Evolutionary conservation across 192 early-diverging fungal genomes (phyloP), one percentile per base, ranked within the genome.

Genomic region (Paraglomus brasilianum): DNA sequence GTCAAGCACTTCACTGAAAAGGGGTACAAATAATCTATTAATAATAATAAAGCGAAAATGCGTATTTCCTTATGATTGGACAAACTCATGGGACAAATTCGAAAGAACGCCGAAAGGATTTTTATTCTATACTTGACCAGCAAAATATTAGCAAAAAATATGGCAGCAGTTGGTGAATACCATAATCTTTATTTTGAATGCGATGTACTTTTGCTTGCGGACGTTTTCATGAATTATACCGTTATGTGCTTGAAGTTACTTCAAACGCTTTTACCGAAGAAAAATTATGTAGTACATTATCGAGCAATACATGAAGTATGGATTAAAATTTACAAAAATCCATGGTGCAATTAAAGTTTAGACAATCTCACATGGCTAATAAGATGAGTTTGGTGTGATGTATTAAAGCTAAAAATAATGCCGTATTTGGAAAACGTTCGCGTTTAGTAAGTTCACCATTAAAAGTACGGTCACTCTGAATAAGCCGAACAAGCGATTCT

Each of bases 1-100:
- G 30, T 66, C 4, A 66, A 66, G 38, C 48, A 66, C 19, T 66
- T 66, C 5, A 66, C 48, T 15, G 48, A 66, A 4, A 66, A 66
- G 24, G 63, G 63, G 0, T 66, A 66, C 41, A 63, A 21, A 63
- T 63, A 63, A 63, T 2, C 10, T 63, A 24, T 19, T 63, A 44
- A n/a, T n/a, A n/a, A n/a, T n/a, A n/a, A n/a, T n/a, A 30, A 17
- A 51, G 0, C 48, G 36, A 66, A 66, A 66, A 50, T 22, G 63
- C 6, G 63, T 66, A 19, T 66, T 66, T n/a, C 63, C 48, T 19
- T 66, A 66, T 51, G 48, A 66, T 17, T 66, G 48, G 63, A 66
- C 48, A 49, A 66, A 66, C 41, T 1, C 63, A 51, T 66, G 48
- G 48, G 48, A 66, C 0, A 63, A 66, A 66, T 66, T 66, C 7